Percentiles rank a stretch among this genome's conserved stretches.
phyloP scores from a whole-genome alignment of 1,139 yeast species.

The Yamadazyma dushanensis region DNA sequence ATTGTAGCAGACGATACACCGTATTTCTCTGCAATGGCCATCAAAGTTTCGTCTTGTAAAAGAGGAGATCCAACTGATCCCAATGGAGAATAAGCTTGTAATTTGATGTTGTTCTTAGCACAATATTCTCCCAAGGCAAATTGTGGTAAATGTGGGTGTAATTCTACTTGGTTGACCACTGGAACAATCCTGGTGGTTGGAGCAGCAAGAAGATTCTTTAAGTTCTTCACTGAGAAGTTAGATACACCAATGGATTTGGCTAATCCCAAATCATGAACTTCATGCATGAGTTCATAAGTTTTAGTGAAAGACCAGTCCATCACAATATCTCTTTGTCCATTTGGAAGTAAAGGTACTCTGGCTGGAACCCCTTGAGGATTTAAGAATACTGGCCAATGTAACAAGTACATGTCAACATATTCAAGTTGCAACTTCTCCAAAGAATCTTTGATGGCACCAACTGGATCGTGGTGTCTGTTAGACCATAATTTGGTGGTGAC shows the following conservation, averaged over 20 bases:
- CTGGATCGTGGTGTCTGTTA: conserved; percentile 57
- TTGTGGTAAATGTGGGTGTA: conserved; percentile 76
- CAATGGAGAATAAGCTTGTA: conserved; percentile 80
- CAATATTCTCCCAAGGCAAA: conserved; percentile 57
- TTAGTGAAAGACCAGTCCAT: conserved; percentile 52
- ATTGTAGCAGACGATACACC: conserved; percentile 58
- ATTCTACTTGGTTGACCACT: conserved; percentile 71
- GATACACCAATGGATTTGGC: conserved; percentile 59
- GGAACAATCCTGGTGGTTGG: conserved; percentile 53
- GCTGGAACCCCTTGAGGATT: conserved; percentile 30
- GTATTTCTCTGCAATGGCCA: conserved; percentile 55
- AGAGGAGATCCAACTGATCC: conserved; percentile 70
- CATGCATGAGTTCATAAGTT: conserved; percentile 67
- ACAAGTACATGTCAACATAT: conserved; percentile 77
- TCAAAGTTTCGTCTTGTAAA: conserved; percentile 48
- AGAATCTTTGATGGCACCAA: conserved; percentile 58
- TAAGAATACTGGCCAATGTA: conserved; percentile 76
- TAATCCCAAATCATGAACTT: conserved; percentile 32
- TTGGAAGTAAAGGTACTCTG: conserved; percentile 29
- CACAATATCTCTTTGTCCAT: conserved; percentile 26
- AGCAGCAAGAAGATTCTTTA: conserved; percentile 43
- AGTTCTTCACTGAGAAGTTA: conserved; percentile 49
- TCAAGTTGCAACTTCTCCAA: conserved; percentile 69
- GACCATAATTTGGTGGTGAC: conserved; percentile 70
- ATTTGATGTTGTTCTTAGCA: conserved; percentile 51